Percentiles rank a stretch among this genome's conserved stretches.
These are phyloP conservation scores for Brettanomyces naardenensis DNA, from an alignment of 805 yeast genomes.

Conservation along the genomic window DNA sequence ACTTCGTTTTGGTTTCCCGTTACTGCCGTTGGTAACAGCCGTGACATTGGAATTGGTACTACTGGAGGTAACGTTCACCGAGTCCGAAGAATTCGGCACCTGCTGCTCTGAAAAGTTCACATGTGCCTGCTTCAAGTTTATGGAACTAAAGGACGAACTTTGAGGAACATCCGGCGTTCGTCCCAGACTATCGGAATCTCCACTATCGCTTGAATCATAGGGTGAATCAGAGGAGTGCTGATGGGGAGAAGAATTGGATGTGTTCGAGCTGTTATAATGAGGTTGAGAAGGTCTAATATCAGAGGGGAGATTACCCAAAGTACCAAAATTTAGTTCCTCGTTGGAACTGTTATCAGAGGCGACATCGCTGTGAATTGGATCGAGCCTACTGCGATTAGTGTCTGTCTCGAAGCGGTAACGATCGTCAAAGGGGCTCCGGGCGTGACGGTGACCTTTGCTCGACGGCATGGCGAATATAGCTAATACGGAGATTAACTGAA, in stretches of 20 bases:
- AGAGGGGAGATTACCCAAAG: background rate
- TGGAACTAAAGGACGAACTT: background rate
- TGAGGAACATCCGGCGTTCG: background rate
- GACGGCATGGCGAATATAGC: constrained; percentile 1
- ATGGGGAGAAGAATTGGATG: too few relatives aligned
- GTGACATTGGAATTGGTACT: too few relatives aligned
- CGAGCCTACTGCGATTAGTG: too few relatives aligned
- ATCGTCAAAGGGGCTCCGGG: constrained; percentile 10
- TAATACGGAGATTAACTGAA: too few relatives aligned
- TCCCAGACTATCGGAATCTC: background rate
- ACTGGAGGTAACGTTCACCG: background rate
- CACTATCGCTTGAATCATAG: background rate
- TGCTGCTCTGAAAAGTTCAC: background rate
- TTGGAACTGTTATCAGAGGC: background rate
- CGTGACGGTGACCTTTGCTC: background rate
- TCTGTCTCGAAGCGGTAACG: constrained; percentile 5
- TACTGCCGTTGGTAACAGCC: too few relatives aligned
- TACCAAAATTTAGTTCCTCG: constrained; percentile 1
- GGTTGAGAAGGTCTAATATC: too few relatives aligned
- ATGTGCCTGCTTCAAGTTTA: constrained; percentile 3
- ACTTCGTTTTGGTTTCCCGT: constrained; percentile 28
- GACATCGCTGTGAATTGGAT: too few relatives aligned
- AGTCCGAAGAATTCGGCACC: constrained; percentile 1
- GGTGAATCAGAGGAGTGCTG: background rate
- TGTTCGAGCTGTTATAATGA: too few relatives aligned